These are phyloP conservation scores for Actinomucor elegans DNA, from an alignment of 371 early-diverging fungal genomes.

Conservation along the genomic window DNA sequence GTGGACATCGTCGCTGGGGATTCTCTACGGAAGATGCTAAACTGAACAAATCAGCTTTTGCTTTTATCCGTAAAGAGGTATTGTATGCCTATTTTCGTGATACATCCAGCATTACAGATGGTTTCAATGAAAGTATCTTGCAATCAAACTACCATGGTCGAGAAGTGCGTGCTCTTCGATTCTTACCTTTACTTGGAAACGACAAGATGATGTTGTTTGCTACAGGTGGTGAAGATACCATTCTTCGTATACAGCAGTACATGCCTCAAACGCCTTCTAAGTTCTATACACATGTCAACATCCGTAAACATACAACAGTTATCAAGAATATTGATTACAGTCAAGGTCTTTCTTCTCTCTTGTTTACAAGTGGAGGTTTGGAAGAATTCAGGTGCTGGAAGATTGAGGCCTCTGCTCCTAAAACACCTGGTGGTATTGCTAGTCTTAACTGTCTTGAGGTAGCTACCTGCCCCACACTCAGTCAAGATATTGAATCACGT, in stretches of 20 bases:
- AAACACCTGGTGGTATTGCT: constrained; percentile 1
- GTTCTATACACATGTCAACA: constrained; percentile 31
- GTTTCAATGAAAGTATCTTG: constrained; percentile 51
- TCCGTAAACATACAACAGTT: constrained; percentile 53
- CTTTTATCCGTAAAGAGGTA: constrained; percentile 54
- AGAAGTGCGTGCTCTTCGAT: constrained; percentile 54
- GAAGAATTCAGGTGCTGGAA: constrained; percentile 60
- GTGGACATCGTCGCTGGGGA: constrained; percentile 61
- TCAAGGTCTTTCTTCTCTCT: constrained; percentile 29
- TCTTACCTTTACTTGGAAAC: constrained; percentile 3
- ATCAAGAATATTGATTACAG: constrained; percentile 48
- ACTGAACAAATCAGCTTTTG: constrained; percentile 48
- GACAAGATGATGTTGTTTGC: constrained; percentile 36
- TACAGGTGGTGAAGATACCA: constrained; percentile 55
- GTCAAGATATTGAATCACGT: constrained; percentile 53
- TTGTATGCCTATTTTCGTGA: constrained; percentile 51
- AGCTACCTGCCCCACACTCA: constrained; percentile 48
- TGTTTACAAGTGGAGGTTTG: constrained; percentile 57
- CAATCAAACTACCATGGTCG: constrained; percentile 61
- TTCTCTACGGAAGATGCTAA: constrained; percentile 50
- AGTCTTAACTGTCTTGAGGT: constrained; percentile 51
- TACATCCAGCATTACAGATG: constrained; percentile 35
- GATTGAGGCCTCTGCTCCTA: constrained; percentile 25
- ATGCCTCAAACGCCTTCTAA: constrained; percentile 22
- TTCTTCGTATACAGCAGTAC: constrained; percentile 49